A percentile compares a stretch with the other conserved stretches of the same genome.
phyloP scores from a whole-genome alignment of 1,139 yeast species.

The Candida pseudoviswanathii region DNA sequence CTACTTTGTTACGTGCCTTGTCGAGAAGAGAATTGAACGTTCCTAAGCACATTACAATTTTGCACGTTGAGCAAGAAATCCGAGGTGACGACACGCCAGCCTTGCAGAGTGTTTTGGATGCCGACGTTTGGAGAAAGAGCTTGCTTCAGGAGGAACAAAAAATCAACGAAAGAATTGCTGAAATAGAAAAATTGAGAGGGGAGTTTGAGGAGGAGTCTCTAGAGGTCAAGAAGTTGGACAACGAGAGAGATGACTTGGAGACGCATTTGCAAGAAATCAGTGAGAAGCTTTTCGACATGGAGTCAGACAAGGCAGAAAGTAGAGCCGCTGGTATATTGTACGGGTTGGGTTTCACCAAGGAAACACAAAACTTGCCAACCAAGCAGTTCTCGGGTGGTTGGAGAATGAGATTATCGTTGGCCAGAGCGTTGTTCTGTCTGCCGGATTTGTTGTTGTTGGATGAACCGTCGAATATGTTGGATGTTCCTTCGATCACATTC shows the following conservation, averaged over 20 bases:
- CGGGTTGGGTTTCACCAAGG: constrained; percentile 92
- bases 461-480: constrained; percentile 99
- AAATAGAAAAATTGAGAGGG: constrained; percentile 66
- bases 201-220: constrained; percentile 84
- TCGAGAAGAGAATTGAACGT: constrained; percentile 91
- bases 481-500: constrained; percentile 96
- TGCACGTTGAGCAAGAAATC: constrained; percentile 97
- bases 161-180: constrained; percentile 72
- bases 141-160: constrained; percentile 73
- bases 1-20: constrained; percentile 86
- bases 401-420: constrained; percentile 99
- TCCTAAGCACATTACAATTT: constrained; percentile 91
- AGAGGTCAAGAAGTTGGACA: constrained; percentile 79
- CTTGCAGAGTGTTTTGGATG: constrained; percentile 91
- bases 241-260: constrained; percentile 86
- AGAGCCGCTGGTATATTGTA: constrained; percentile 93
- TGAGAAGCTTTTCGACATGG: constrained; percentile 87
- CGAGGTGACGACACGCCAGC: constrained; percentile 92
- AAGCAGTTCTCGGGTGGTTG: constrained; percentile 98
- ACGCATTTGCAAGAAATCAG: constrained; percentile 74
- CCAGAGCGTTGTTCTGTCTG: constrained; percentile 95
- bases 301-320: constrained; percentile 95
- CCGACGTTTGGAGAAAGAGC: constrained; percentile 98
- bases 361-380: constrained; percentile 79
- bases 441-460: constrained; percentile 91